Evolutionary conservation across 495 filamentous ascomycete genomes (phyloP).

Genomic region (Oleoguttula mirabilis): DNA sequence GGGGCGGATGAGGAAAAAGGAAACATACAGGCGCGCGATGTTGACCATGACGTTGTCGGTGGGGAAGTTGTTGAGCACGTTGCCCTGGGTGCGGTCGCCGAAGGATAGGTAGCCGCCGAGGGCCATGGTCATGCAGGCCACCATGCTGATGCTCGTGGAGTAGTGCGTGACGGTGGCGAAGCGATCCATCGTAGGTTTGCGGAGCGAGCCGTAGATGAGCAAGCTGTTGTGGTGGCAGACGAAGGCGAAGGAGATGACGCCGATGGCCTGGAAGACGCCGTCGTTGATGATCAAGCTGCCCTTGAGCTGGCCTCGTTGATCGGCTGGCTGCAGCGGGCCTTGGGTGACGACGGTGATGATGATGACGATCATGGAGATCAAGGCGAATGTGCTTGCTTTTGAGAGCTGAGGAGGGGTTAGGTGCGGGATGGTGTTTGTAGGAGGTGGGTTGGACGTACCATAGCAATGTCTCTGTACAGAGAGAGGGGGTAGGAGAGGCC

Average conservation of each 20-base stretch:
- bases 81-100: constrained; percentile 79
- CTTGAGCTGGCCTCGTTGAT: constrained; percentile 56
- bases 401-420: constrained; percentile 52
- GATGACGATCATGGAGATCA: constrained; percentile 85
- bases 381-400: constrained; percentile 82
- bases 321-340: constrained; percentile 55
- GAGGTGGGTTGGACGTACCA: constrained; percentile 42
- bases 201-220: constrained; percentile 90
- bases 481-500: constrained; percentile 85
- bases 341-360: constrained; percentile 82
- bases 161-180: constrained; percentile 88
- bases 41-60: constrained; percentile 82
- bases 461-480: constrained; percentile 92
- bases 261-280: constrained; percentile 88
- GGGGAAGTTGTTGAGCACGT: constrained; percentile 96
- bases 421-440: constrained; percentile 22
- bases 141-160: constrained; percentile 73
- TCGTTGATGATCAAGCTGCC: constrained; percentile 57
- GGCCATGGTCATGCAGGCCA: constrained; percentile 81
- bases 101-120: constrained; percentile 85
- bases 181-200: constrained; percentile 86
- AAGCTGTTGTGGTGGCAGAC: constrained; percentile 74
- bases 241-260: constrained; percentile 77
- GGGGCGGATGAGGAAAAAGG: neutral
- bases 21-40: constrained; percentile 64